Percentiles rank a stretch among this genome's conserved stretches.
These are phyloP conservation scores for Candolleomyces aberdarensis DNA, from an alignment of 768 basidiomycete species.

Conservation along the genomic window DNA sequence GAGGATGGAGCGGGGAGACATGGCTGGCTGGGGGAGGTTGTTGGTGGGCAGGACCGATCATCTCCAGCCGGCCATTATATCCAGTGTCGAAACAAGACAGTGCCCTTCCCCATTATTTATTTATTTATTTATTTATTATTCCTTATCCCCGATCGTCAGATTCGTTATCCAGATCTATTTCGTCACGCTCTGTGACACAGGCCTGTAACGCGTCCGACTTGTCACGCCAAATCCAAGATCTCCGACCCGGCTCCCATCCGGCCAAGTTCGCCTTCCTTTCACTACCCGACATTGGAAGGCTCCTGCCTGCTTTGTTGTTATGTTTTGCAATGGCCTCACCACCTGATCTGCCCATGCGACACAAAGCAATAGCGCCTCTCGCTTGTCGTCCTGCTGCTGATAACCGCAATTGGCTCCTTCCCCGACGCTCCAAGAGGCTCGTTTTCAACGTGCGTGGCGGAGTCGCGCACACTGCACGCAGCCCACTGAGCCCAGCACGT, in stretches of 20 bases:
- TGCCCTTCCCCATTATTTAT: neutral
- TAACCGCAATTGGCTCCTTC: neutral
- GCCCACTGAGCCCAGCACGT: no score
- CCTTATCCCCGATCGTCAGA: neutral
- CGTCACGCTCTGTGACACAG: neutral
- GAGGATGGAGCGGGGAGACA: constrained; percentile 56
- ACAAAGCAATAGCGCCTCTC: neutral
- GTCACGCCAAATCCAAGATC: neutral
- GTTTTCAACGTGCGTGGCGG: no score
- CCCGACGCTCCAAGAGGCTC: neutral
- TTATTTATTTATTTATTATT: neutral
- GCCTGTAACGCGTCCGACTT: no score
- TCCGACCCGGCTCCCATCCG: neutral
- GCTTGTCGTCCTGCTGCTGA: neutral
- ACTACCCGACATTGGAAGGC: neutral
- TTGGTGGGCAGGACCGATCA: neutral
- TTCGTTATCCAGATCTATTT: neutral
- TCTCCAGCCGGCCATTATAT: neutral
- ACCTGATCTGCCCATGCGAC: neutral
- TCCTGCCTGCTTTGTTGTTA: constrained; percentile 1
- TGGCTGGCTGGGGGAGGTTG: constrained; percentile 11
- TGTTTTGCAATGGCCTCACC: neutral
- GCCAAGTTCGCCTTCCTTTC: neutral
- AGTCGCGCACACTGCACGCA: no score
- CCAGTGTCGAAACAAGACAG: neutral